phyloP scores from a whole-genome alignment of 2,329 filamentous ascomycete species.

The Ophiostoma triangulosporum region DNA sequence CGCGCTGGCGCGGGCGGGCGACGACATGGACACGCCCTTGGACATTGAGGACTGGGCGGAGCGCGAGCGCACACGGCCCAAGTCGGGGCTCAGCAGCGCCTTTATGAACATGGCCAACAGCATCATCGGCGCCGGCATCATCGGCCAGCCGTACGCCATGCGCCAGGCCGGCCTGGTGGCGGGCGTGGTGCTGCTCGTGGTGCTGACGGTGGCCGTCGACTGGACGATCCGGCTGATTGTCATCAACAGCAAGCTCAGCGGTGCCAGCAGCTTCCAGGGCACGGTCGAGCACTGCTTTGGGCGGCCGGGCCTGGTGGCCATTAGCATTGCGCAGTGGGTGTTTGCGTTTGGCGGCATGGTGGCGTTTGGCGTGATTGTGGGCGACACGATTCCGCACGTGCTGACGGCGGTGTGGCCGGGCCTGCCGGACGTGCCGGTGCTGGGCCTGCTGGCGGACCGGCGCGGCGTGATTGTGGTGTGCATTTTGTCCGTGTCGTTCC shows the following conservation, averaged over 20 bases:
- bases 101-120: conserved; percentile 99
- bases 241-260: conserved; percentile 92
- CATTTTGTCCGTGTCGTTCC: conserved; percentile 74
- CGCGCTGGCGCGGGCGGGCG: conserved; percentile 42
- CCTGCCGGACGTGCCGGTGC: conserved; percentile 55
- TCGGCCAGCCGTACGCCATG: conserved; percentile 90
- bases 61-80: conserved; percentile 51
- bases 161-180: conserved; percentile 76
- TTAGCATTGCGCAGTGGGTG: conserved; percentile 83
- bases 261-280: conserved; percentile 84
- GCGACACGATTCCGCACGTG: conserved; percentile 90
- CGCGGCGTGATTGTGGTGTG: conserved; percentile 79
- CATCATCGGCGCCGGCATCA: conserved; percentile 71
- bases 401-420: conserved; percentile 69
- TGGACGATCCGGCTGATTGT: conserved; percentile 98
- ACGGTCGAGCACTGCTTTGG: conserved; percentile 96
- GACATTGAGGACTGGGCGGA: conserved; percentile 34
- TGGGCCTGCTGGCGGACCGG: conserved; percentile 72
- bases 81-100: conserved; percentile 71
- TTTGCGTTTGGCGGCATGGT: conserved; percentile 99
- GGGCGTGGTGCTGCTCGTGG: conserved; percentile 64
- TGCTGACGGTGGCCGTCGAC: conserved; percentile 73
- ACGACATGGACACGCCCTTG: conserved; percentile 15
- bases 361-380: conserved; percentile 93
- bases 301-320: conserved; percentile 72